Percentiles rank a stretch among this genome's conserved stretches.
These are phyloP conservation scores for Hymenoscyphus albidus DNA, from an alignment of 2,329 filamentous ascomycete genomes.

Conservation along the genomic window DNA sequence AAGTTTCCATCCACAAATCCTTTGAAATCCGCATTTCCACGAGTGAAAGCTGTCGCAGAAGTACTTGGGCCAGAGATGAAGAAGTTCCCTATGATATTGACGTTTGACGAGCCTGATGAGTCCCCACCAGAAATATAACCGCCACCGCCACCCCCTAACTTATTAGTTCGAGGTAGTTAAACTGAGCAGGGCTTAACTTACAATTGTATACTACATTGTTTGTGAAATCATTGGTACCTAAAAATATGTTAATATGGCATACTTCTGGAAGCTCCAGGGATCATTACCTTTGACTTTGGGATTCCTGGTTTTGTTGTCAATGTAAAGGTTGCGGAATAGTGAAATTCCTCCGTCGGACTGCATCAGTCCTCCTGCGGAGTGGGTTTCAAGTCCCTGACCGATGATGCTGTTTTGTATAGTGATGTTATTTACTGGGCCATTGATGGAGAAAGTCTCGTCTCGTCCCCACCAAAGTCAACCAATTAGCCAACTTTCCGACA, in stretches of 20 bases:
- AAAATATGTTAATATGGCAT: not conserved
- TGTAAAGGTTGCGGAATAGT: constrained; percentile 7
- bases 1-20: not conserved
- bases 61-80: constrained; percentile 53
- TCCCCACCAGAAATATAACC: constrained; percentile 41
- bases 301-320: constrained; percentile 8
- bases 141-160: constrained; percentile 6
- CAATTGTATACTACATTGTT: not conserved
- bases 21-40: not conserved
- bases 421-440: not conserved
- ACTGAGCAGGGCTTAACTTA: not conserved
- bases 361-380: constrained; percentile 5
- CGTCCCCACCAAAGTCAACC: constrained; percentile 31
- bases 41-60: not conserved
- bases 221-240: not conserved
- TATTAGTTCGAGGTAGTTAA: constrained; percentile 38
- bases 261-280: constrained; percentile 37
- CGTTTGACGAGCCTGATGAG: constrained; percentile 43
- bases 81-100: constrained; percentile 54
- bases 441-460: constrained; percentile 6
- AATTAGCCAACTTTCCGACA: not conserved
- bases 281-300: constrained; percentile 38
- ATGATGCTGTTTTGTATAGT: constrained; percentile 9
- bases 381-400: constrained; percentile 6
- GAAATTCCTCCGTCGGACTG: constrained; percentile 4